phyloP scores from a whole-genome alignment of 257 asterid genomes.

The Rehmannia glutinosa region DNA sequence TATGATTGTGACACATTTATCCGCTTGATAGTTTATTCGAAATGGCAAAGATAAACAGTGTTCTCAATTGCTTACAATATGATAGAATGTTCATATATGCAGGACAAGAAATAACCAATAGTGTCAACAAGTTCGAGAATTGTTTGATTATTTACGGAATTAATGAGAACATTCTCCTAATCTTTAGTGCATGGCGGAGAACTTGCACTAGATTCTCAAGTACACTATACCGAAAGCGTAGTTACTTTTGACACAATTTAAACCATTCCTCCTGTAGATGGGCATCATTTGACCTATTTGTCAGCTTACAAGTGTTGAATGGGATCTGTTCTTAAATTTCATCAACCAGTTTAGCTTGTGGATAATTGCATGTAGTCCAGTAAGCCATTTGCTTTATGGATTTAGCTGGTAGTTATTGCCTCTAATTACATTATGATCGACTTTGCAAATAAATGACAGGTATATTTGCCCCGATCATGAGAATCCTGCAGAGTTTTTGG shows the following conservation, averaged over 20 bases:
- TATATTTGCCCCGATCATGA: slow-evolving; percentile 83
- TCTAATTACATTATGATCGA: slow-evolving; percentile 11
- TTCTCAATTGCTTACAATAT: background rate
- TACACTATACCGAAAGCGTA: background rate
- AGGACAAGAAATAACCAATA: background rate
- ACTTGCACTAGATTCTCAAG: slow-evolving; percentile 3
- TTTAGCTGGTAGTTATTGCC: slow-evolving; percentile 13
- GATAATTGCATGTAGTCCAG: slow-evolving; percentile 7
- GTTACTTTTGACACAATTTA: background rate
- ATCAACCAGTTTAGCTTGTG: background rate
- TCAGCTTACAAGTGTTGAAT: no score
- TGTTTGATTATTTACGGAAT: background rate
- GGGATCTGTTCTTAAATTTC: background rate
- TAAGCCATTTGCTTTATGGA: slow-evolving; percentile 3
- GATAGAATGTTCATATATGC: background rate
- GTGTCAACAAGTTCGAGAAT: no score
- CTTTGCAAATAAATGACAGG: slow-evolving; percentile 46
- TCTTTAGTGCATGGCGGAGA: background rate
- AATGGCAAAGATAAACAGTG: background rate
- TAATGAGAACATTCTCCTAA: no score
- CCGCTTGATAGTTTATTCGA: background rate
- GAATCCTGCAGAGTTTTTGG: slow-evolving; percentile 98
- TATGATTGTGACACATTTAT: background rate
- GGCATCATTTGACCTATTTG: no score
- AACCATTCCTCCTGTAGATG: background rate